These are phyloP conservation scores for Backusella macrospora DNA, from an alignment of 192 early-diverging fungal genomes.

Conservation along the genomic window DNA sequence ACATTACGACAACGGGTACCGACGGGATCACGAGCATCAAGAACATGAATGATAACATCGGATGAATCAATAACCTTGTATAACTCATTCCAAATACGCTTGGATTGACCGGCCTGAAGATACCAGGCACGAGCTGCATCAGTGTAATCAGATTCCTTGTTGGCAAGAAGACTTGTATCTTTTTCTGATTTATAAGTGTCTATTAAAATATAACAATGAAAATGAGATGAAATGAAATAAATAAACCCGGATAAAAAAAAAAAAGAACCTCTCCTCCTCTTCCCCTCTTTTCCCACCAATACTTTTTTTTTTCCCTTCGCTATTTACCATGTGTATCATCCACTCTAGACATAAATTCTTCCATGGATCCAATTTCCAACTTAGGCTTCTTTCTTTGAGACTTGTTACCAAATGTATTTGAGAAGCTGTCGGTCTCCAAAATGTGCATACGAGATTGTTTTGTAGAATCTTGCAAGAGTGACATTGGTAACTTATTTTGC, in stretches of 20 bases:
- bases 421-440: constrained; percentile 93
- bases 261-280: background rate
- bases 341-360: constrained; percentile 76
- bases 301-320: background rate
- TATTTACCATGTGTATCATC: constrained; percentile 66
- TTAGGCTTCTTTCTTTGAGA: constrained; percentile 95
- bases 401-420: constrained; percentile 92
- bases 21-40: constrained; percentile 97
- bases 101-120: constrained; percentile 92
- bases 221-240: constrained; percentile 1
- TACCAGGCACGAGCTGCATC: constrained; percentile 85
- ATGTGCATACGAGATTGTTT: constrained; percentile 83
- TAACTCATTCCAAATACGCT: constrained; percentile 98
- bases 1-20: constrained; percentile 95
- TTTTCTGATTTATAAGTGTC: constrained; percentile 48
- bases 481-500: constrained; percentile 96
- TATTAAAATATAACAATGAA: constrained; percentile 26
- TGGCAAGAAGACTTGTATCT: constrained; percentile 76
- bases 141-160: constrained; percentile 69
- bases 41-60: constrained; percentile 92
- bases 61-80: constrained; percentile 99
- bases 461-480: constrained; percentile 79
- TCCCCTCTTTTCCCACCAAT: background rate
- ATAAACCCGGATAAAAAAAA: background rate
- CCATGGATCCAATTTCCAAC: constrained; percentile 70